phyloP scores from a whole-genome alignment of 805 yeast genomes.

The Clavispora carvajalis region DNA sequence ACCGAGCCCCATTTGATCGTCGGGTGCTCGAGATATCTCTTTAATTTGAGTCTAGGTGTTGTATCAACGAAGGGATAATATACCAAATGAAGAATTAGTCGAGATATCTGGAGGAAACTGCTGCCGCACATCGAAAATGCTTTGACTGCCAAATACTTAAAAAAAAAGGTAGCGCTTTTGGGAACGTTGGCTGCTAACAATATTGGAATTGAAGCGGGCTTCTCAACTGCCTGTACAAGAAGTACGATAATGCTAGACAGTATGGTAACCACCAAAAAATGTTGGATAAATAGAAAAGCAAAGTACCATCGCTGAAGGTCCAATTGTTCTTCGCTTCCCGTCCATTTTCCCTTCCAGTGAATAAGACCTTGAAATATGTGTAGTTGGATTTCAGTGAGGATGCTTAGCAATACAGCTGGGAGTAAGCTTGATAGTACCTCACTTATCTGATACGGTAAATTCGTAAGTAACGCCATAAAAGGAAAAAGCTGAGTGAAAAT shows the following conservation, averaged over 20 bases:
- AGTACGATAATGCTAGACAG: slow-evolving; percentile 72
- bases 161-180: slow-evolving; percentile 80
- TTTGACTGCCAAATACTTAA: slow-evolving; percentile 67
- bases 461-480: slow-evolving; percentile 48
- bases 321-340: slow-evolving; percentile 60
- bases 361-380: slow-evolving; percentile 51
- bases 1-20: slow-evolving; percentile 70
- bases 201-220: slow-evolving; percentile 68
- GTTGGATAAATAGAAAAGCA: slow-evolving; percentile 72
- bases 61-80: slow-evolving; percentile 34
- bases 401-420: slow-evolving; percentile 62
- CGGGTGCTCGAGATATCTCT: slow-evolving; percentile 40
- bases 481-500: slow-evolving; percentile 60
- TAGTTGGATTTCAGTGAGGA: slow-evolving; percentile 61
- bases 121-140: slow-evolving; percentile 75
- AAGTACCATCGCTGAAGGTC: slow-evolving; percentile 77
- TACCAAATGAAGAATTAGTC: slow-evolving; percentile 38
- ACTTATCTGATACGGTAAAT: slow-evolving; percentile 48
- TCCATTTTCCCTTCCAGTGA: slow-evolving; percentile 50
- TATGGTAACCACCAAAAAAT: slow-evolving; percentile 78
- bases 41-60: slow-evolving; percentile 59
- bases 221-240: slow-evolving; percentile 54
- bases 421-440: slow-evolving; percentile 56
- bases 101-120: slow-evolving; percentile 56
- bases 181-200: slow-evolving; percentile 76